Evolutionary conservation across 768 basidiomycete genomes (phyloP).

Genomic region (Tylopilus sp.): DNA sequence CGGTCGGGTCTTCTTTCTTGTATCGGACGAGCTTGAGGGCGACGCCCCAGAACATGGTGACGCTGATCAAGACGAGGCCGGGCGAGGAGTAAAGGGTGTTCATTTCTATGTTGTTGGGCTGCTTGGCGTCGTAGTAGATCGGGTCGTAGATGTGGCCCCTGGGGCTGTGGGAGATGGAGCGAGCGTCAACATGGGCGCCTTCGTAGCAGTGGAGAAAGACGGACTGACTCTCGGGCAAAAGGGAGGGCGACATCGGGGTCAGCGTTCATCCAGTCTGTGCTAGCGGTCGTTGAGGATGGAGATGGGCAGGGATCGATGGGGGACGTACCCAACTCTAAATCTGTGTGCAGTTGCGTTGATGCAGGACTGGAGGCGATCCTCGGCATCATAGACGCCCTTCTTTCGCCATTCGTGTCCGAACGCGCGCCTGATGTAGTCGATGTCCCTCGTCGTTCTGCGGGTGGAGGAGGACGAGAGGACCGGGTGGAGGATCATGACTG

Average conservation of each 20-base stretch:
- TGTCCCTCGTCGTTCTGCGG: conserved; percentile 57
- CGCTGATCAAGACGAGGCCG: conserved; percentile 56
- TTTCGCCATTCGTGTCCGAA: conserved; percentile 54
- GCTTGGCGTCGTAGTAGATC: conserved; percentile 51
- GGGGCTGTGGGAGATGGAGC: conserved; percentile 10
- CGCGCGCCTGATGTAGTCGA: conserved; percentile 64
- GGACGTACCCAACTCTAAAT: conserved; percentile 45
- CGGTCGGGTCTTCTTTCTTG: conserved; percentile 55
- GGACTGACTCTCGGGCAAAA: conserved; percentile 55
- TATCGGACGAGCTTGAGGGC: conserved; percentile 72
- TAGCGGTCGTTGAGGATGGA: conserved; percentile 3
- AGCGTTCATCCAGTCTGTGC: conserved; percentile 72
- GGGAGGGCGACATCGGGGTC: conserved; percentile 71
- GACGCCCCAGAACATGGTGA: conserved; percentile 69
- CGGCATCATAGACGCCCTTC: conserved; percentile 49
- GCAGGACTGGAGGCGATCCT: conserved; percentile 51
- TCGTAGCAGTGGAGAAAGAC: not conserved
- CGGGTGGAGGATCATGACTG: conserved; percentile 68
- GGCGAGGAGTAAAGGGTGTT: conserved; percentile 57
- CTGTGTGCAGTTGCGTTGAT: conserved; percentile 50
- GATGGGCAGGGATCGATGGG: not conserved
- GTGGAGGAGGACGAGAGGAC: conserved; percentile 36
- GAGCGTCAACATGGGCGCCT: conserved; percentile 6
- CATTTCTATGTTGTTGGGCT: conserved; percentile 45
- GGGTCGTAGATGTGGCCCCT: conserved; percentile 48